These are phyloP conservation scores for Blastosporella zonata DNA, from an alignment of 1,284 basidiomycete genomes.

Conservation along the genomic window DNA sequence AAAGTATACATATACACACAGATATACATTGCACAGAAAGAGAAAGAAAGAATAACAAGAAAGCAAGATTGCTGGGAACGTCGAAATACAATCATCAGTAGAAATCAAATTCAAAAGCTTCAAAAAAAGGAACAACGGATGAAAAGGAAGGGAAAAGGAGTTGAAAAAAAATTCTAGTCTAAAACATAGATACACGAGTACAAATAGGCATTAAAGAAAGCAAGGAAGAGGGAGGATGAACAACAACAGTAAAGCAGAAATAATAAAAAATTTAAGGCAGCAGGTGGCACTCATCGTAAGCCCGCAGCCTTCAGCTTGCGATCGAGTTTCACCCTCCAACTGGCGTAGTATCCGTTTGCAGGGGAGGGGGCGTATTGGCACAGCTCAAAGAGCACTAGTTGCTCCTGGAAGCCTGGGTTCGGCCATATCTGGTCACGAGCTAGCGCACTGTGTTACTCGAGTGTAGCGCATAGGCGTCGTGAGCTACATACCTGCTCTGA, in stretches of 20 bases:
- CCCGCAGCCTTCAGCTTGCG: conserved; percentile 38
- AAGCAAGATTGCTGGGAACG: no score
- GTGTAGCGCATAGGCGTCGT: conserved; percentile 11
- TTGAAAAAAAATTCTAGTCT: conserved; percentile 2
- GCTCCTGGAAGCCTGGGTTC: conserved; percentile 74
- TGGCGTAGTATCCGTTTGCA: conserved; percentile 62
- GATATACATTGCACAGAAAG: neutral
- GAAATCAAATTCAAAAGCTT: neutral
- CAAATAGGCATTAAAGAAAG: conserved; percentile 9
- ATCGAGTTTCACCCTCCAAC: conserved; percentile 54
- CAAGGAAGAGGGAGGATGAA: conserved; percentile 5
- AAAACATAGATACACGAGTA: conserved; percentile 3
- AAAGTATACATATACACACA: neutral
- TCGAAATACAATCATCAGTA: neutral
- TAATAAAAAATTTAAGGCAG: conserved; percentile 10
- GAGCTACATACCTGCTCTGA: conserved; percentile 53
- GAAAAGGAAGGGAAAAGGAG: neutral
- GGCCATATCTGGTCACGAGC: conserved; percentile 78
- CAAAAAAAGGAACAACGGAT: neutral
- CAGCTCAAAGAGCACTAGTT: conserved; percentile 72
- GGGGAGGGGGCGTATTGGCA: conserved; percentile 66
- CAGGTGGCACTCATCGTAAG: conserved; percentile 21
- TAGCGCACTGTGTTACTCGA: conserved; percentile 25
- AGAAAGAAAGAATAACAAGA: neutral
- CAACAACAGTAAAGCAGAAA: conserved; percentile 4